These are phyloP conservation scores for Agarophyton chilense DNA, from an alignment of 23 red algal genomes.

Conservation along the genomic window DNA sequence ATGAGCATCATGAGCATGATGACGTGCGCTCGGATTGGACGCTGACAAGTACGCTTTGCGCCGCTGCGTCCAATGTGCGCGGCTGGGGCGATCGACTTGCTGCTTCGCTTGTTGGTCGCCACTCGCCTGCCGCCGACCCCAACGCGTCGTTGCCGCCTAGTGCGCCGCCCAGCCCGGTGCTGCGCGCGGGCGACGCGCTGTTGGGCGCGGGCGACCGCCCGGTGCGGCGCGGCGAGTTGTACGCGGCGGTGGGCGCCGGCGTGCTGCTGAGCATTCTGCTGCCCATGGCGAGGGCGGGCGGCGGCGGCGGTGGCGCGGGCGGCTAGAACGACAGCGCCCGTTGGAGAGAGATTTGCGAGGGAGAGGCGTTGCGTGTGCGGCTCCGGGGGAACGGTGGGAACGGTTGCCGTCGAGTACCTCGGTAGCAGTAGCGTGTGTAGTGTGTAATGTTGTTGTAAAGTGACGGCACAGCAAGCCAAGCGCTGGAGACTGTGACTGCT, in stretches of 20 bases:
- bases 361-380: no score
- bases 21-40: constrained; percentile 5
- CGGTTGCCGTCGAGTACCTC: no score
- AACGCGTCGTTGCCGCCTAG: not conserved
- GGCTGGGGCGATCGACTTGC: not conserved
- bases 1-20: not conserved
- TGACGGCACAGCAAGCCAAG: no score
- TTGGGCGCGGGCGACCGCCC: not conserved
- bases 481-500: no score
- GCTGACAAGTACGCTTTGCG: not conserved
- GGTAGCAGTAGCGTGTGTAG: no score
- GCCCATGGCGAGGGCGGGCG: constrained; percentile 25
- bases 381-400: no score
- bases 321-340: no score
- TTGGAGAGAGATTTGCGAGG: no score
- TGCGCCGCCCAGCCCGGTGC: not conserved
- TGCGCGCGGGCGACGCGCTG: not conserved
- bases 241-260: constrained; percentile 43
- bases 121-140: no score
- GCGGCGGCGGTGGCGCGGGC: not conserved
- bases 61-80: not conserved
- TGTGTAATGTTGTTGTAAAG: no score
- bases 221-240: constrained; percentile 13
- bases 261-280: constrained; percentile 28
- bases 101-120: no score